These are phyloP conservation scores for Amphirosellinia nigrospora DNA, from an alignment of 495 filamentous ascomycete genomes.

Conservation along the genomic window DNA sequence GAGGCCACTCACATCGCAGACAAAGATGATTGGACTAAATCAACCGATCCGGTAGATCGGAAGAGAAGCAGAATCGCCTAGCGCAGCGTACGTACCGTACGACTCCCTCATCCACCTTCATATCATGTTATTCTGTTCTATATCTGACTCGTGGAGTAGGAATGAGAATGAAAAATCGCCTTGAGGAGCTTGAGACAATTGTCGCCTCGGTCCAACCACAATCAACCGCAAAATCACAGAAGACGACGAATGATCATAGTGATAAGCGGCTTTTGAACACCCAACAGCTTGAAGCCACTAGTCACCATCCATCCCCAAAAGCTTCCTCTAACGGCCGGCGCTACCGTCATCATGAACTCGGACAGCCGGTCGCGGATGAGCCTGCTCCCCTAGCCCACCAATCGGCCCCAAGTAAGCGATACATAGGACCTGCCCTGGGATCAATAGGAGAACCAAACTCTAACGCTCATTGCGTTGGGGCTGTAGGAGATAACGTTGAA, in stretches of 20 bases:
- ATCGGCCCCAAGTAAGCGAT: neutral
- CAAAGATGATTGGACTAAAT: neutral
- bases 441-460: neutral
- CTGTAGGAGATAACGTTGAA: neutral
- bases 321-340: neutral
- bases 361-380: neutral
- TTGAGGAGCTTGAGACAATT: neutral
- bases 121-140: neutral
- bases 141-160: neutral
- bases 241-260: neutral
- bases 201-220: neutral
- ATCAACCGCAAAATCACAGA: neutral
- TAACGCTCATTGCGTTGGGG: neutral
- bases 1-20: neutral
- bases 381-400: neutral
- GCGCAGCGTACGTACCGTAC: neutral
- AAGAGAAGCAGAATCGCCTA: neutral
- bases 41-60: neutral
- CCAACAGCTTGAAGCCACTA: neutral
- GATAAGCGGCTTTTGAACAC: too few species aligned
- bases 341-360: neutral
- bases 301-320: neutral
- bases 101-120: neutral
- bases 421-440: neutral
- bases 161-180: conserved; percentile 1